phyloP scores from a whole-genome alignment of 2,329 filamentous ascomycete genomes.

The Scedosporium minutisporum region DNA sequence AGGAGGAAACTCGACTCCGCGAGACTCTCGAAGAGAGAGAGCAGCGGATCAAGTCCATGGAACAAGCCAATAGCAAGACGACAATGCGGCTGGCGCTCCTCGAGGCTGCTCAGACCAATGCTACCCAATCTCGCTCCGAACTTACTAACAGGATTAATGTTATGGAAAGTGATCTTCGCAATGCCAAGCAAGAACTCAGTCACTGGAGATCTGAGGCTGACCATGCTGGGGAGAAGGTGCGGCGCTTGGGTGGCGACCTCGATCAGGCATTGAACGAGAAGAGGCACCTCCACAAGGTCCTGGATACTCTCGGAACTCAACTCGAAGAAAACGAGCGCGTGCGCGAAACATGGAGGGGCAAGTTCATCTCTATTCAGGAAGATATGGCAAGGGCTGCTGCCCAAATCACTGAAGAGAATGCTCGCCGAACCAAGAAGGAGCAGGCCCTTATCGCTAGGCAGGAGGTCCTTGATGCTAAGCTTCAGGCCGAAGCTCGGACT shows the following conservation, averaged over 20 bases:
- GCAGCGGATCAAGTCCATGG: conserved; percentile 51
- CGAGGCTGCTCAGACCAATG: conserved; percentile 54
- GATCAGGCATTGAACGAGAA: conserved; percentile 46
- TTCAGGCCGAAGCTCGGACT: conserved; percentile 65
- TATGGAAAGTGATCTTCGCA: conserved; percentile 45
- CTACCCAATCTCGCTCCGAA: conserved; percentile 44
- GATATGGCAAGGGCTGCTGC: conserved; percentile 74
- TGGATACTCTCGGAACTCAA: conserved; percentile 66
- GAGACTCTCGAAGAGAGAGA: conserved; percentile 60
- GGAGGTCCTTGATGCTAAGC: conserved; percentile 66
- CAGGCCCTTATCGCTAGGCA: conserved; percentile 69
- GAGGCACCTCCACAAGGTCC: conserved; percentile 63
- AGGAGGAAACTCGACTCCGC: conserved; percentile 60
- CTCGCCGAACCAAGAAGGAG: conserved; percentile 67
- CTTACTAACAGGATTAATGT: conserved; percentile 44
- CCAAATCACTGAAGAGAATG: conserved; percentile 75
- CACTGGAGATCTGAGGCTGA: conserved; percentile 55
- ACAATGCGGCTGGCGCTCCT: conserved; percentile 56
- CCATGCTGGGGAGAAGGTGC: conserved; percentile 41
- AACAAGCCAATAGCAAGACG: conserved; percentile 44
- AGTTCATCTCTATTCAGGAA: conserved; percentile 76
- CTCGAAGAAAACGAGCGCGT: conserved; percentile 79
- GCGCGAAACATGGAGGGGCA: conserved; percentile 72
- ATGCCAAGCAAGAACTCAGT: conserved; percentile 46
- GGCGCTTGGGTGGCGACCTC: conserved; percentile 39